Base-by-base conservation (phyloP, 805 yeast species). In the Saccharomyces cerevisiae region DNA sequence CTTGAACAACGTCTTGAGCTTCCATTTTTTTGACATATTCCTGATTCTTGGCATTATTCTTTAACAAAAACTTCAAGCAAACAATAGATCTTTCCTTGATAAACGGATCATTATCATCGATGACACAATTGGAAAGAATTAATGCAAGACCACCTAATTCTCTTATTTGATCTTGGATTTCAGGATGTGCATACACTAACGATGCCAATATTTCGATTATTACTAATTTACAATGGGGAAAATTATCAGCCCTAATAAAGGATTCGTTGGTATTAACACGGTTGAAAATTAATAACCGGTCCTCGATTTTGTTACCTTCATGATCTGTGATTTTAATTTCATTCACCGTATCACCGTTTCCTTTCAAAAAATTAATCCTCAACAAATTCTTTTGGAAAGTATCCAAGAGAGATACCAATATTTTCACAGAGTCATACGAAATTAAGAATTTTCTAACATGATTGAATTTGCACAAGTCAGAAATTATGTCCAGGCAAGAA, bases 31-130 rank as follows among this genome's bases (percentile, higher is more conserved):
- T 83, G 0, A 92, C 90, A 66, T 90, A 82, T 1, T 78, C 74
- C 69, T 92, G 97, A 67, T 92, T 94, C 49, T 73, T 75, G 3
- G 59, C 63, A 61, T 94, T 94, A 9, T 79, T 75, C 26, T 80
- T 79, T 14, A 92, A 70, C 31, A 90, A 69, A 56, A 83, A 84
- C 62, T 84, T 80, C 29, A 94, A 66, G 63, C 97, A 89, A 6
- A 92, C 71, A 32, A 94, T 87, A 1, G 96, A 79, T 56, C 92
- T 73, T 64, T 92, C 99, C 59, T 89, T 85, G 54, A 87, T 84
- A 55, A 78, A 92, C 0, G 97, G 98, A 67, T 94, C 95, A 65
- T 87, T 82, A 48, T 83, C 84, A 67, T 92, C 98, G 51, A 94
- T 83, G 43, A 86, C 80, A 71, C 97, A 91, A 58, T 84, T 85